These are phyloP conservation scores for Melanogaster broomeanus DNA, from an alignment of 768 basidiomycete genomes.

Conservation along the genomic window DNA sequence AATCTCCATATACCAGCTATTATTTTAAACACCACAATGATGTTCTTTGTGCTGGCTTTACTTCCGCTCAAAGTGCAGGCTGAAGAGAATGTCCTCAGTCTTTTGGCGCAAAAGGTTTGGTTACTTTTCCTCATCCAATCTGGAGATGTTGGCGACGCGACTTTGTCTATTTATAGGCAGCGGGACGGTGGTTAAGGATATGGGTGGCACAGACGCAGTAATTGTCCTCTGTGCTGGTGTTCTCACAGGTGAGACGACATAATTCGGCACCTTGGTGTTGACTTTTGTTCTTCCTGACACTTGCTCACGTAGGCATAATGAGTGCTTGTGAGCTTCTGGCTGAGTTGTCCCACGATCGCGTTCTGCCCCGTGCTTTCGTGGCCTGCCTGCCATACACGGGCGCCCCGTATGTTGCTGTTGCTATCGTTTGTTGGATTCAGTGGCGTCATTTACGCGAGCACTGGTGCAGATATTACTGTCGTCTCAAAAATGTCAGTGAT, in stretches of 20 bases:
- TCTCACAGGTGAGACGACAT: conserved; percentile 51
- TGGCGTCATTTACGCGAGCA: conserved; percentile 55
- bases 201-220: conserved; percentile 69
- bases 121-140: background rate
- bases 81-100: conserved; percentile 61
- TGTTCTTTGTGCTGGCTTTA: conserved; percentile 60
- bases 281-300: conserved; percentile 1
- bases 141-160: conserved; percentile 2
- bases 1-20: conserved; percentile 66
- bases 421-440: conserved; percentile 52
- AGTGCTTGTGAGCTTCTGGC: conserved; percentile 60
- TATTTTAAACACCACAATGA: conserved; percentile 53
- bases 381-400: conserved; percentile 48
- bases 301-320: conserved; percentile 45
- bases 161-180: conserved; percentile 38
- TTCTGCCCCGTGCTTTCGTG: conserved; percentile 57
- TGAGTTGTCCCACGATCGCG: conserved; percentile 58
- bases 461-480: conserved; percentile 51
- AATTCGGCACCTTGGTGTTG: background rate
- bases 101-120: conserved; percentile 59
- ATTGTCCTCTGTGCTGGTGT: conserved; percentile 75
- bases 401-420: conserved; percentile 53
- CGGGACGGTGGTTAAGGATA: conserved; percentile 60
- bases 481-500: conserved; percentile 58
- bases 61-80: conserved; percentile 53